These are phyloP conservation scores for Amaranthus palmeri DNA, from an alignment of 148 eudicot genomes.

Conservation along the genomic window DNA sequence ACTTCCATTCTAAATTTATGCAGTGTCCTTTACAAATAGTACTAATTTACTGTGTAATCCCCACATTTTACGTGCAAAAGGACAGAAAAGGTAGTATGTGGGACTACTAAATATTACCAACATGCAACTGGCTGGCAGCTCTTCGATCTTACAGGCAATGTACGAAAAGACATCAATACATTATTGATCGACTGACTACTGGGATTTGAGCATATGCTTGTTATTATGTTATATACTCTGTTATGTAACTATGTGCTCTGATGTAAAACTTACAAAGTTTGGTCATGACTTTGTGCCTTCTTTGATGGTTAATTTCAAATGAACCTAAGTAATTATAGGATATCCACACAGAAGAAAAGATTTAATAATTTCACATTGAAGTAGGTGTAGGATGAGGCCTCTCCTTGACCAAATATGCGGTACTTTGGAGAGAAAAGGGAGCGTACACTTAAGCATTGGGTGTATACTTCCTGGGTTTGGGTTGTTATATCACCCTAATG, in stretches of 20 bases:
- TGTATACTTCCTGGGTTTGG: too few relatives aligned
- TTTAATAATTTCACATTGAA: too few relatives aligned
- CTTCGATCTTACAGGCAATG: constrained; percentile 5
- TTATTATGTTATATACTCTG: not conserved
- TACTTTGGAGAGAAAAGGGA: too few relatives aligned
- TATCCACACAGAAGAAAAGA: too few relatives aligned
- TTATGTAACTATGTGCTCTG: not conserved
- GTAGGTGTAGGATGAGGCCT: too few relatives aligned
- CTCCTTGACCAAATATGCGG: too few relatives aligned
- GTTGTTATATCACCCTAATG: too few relatives aligned
- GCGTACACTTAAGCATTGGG: too few relatives aligned
- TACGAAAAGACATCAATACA: constrained; percentile 6
- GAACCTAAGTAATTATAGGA: not conserved
- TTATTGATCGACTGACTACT: not conserved
- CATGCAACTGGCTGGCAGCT: constrained; percentile 11
- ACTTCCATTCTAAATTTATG: not conserved
- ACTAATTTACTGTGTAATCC: constrained; percentile 5
- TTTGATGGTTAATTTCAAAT: not conserved
- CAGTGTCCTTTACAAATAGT: not conserved
- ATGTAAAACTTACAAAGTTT: not conserved
- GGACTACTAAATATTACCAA: not conserved
- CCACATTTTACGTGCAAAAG: not conserved
- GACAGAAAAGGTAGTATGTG: not conserved
- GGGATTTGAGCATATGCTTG: not conserved
- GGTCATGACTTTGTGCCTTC: not conserved